Evolutionary conservation across 371 early-diverging fungal species (phyloP).

Genomic region (Rhizopus delemar): DNA sequence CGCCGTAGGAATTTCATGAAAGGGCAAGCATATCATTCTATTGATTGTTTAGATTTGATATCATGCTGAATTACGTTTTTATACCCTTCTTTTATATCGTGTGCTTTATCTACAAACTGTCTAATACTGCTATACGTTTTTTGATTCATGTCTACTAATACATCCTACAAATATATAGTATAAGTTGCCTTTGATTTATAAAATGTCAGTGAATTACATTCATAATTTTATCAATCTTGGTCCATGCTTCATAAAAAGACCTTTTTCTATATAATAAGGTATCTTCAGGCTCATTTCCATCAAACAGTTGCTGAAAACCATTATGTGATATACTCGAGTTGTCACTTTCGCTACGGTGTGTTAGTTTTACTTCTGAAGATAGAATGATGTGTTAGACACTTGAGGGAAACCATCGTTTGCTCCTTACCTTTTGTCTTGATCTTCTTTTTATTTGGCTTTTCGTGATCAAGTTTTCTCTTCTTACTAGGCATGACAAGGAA

Average conservation of each 20-base stretch:
- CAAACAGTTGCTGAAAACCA: conserved; percentile 51
- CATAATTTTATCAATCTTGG: conserved; percentile 33
- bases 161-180: conserved; percentile 28
- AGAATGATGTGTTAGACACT: neutral
- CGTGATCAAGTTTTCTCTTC: conserved; percentile 6
- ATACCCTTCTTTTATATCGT: conserved; percentile 27
- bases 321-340: conserved; percentile 13
- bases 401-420: neutral
- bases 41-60: neutral
- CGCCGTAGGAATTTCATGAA: conserved; percentile 68
- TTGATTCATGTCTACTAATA: conserved; percentile 57
- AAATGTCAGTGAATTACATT: conserved; percentile 30
- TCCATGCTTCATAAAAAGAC: conserved; percentile 47
- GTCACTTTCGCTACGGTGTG: conserved; percentile 16
- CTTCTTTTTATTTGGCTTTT: conserved; percentile 19
- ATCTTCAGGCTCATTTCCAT: conserved; percentile 47
- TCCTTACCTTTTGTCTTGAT: conserved; percentile 9
- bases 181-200: neutral
- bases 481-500: conserved; percentile 44
- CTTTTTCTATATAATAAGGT: conserved; percentile 41
- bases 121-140: conserved; percentile 40
- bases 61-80: neutral
- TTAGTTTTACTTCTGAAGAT: conserved; percentile 12
- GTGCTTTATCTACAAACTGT: conserved; percentile 52
- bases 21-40: conserved; percentile 39